These are phyloP conservation scores for Microthyrium microscopicum DNA, from an alignment of 2,329 filamentous ascomycete genomes.

Conservation along the genomic window DNA sequence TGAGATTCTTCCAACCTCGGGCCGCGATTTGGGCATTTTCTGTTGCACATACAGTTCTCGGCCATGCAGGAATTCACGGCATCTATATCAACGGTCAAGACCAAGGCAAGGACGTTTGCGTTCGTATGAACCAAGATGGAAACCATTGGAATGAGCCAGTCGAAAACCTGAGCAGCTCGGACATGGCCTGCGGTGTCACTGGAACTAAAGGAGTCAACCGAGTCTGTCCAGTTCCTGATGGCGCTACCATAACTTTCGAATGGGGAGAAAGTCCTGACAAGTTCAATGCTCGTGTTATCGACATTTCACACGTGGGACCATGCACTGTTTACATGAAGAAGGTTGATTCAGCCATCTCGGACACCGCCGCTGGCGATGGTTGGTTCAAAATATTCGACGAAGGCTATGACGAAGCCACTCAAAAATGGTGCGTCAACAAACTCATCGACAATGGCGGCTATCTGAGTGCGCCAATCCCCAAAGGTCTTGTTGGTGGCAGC, in stretches of 20 bases:
- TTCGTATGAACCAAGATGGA: slow-evolving; percentile 45
- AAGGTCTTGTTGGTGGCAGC: slow-evolving; percentile 43
- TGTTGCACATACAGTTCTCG: slow-evolving; percentile 19
- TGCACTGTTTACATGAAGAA: slow-evolving; percentile 62
- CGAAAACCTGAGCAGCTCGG: slow-evolving; percentile 36
- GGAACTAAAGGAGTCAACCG: slow-evolving; percentile 33
- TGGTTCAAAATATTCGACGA: slow-evolving; percentile 70
- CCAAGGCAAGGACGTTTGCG: slow-evolving; percentile 55
- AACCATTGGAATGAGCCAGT: slow-evolving; percentile 28
- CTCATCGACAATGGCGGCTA: slow-evolving; percentile 48
- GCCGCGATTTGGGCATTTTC: no score
- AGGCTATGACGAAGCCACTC: slow-evolving; percentile 39
- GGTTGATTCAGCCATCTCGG: slow-evolving; percentile 39
- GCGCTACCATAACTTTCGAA: slow-evolving; percentile 46
- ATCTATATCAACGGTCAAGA: slow-evolving; percentile 43
- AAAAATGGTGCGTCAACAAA: slow-evolving; percentile 54
- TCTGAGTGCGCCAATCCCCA: slow-evolving; percentile 45
- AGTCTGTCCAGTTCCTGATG: slow-evolving; percentile 30
- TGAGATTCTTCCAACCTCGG: no score
- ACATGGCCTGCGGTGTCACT: slow-evolving; percentile 54
- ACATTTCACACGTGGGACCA: slow-evolving; percentile 47
- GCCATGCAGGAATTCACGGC: slow-evolving; percentile 48
- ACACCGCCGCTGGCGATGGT: slow-evolving; percentile 37
- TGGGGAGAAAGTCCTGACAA: slow-evolving; percentile 46
- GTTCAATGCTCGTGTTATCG: slow-evolving; percentile 37